A percentile compares a stretch with the other conserved stretches of the same genome.
Conservation (phyloP, 768 basidiomycete genomes). For the Leccinum aurantiacum region DNA sequence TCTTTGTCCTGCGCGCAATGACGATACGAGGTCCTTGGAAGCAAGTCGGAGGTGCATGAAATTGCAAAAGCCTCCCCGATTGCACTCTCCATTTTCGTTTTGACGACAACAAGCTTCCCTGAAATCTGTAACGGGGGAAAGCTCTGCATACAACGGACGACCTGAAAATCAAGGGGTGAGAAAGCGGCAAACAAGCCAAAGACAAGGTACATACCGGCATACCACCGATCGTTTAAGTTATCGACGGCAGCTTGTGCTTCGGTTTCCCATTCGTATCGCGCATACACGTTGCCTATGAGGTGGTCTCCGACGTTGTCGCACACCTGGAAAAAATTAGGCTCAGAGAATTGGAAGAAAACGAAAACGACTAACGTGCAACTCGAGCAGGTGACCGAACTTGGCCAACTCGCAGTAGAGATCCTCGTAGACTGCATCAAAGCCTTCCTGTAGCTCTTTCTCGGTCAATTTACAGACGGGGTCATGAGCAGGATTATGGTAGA, state of each 20-base stretch:
- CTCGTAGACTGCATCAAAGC: conserved; percentile 92
- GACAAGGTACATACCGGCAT: conserved; percentile 64
- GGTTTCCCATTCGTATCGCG: conserved; percentile 97
- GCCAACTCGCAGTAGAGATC: conserved; percentile 93
- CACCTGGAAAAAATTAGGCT: conserved; percentile 47
- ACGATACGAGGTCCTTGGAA: conserved; percentile 77
- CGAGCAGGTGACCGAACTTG: conserved; percentile 93
- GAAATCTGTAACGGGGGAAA: conserved; percentile 98
- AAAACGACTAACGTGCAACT: conserved; percentile 75
- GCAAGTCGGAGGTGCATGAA: conserved; percentile 96
- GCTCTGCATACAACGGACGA: conserved; percentile 92
- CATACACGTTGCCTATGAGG: conserved; percentile 96
- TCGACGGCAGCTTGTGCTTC: conserved; percentile 94
- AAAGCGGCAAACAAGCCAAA: neutral
- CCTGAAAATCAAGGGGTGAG: conserved; percentile 45
- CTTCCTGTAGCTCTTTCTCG: conserved; percentile 86
- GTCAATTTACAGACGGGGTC: conserved; percentile 86
- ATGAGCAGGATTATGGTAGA: conserved; percentile 97
- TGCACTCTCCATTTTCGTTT: conserved; percentile 98
- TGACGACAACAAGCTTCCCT: conserved; percentile 98
- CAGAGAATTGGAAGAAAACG: neutral
- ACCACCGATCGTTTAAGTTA: conserved; percentile 94
- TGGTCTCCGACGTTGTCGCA: conserved; percentile 99
- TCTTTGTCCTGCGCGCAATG: conserved; percentile 79
- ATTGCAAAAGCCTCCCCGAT: conserved; percentile 97